Percentiles rank a stretch among this genome's conserved stretches.
Conservation (phyloP, 2,329 filamentous ascomycete species). For the Fusarium napiforme region DNA sequence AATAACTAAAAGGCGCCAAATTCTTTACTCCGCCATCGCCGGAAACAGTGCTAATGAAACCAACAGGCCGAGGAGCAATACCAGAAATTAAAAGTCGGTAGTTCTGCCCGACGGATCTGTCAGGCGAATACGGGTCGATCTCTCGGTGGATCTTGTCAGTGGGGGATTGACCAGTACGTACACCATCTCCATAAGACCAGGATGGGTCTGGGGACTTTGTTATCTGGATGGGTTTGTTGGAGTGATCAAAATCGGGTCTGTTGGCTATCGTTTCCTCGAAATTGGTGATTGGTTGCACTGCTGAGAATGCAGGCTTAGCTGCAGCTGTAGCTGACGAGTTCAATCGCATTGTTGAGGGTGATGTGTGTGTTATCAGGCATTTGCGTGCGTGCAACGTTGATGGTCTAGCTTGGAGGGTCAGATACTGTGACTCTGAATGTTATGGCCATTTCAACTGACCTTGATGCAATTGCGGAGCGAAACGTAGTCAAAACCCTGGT, state of each 20-base stretch:
- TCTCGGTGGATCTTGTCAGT: constrained; percentile 64
- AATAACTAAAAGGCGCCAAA: constrained; percentile 89
- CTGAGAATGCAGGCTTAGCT: constrained; percentile 36
- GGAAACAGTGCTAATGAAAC: constrained; percentile 64
- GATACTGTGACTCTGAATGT: not conserved
- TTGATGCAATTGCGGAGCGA: not conserved
- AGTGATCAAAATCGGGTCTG: constrained; percentile 43
- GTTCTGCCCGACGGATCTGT: constrained; percentile 75
- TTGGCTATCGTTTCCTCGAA: constrained; percentile 40
- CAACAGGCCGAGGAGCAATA: constrained; percentile 82
- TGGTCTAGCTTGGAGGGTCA: constrained; percentile 2
- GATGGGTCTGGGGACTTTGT: constrained; percentile 53
- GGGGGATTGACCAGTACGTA: constrained; percentile 29
- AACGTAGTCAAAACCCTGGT: not conserved
- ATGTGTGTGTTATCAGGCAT: not conserved
- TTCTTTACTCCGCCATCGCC: constrained; percentile 73
- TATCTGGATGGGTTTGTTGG: constrained; percentile 33
- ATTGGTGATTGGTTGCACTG: constrained; percentile 36
- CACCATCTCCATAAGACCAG: constrained; percentile 59
- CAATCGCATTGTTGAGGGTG: not conserved
- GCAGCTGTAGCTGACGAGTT: constrained; percentile 26
- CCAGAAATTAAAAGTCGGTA: constrained; percentile 87
- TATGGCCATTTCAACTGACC: not conserved
- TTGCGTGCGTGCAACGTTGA: not conserved
- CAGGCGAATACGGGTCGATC: constrained; percentile 81